Evolutionary conservation across 129 eudicot genomes (phyloP), one percentile per base, ranked within the genome.

Genomic region (Dittrichia graveolens): DNA sequence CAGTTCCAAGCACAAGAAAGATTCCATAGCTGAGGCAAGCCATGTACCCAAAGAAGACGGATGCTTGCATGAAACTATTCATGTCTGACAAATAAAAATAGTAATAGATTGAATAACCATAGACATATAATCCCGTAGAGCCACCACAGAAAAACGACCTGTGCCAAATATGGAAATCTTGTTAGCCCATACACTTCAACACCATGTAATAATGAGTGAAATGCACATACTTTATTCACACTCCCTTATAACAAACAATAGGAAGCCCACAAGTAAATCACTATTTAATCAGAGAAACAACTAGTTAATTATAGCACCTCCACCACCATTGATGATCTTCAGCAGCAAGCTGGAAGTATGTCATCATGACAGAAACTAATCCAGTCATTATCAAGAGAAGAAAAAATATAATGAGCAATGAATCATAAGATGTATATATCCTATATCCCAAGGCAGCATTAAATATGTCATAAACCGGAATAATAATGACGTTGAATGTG

Each of bases 271-370:
- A 24, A 24, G 31, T 24, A 24, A 24, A 24, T 24, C 31, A 24
- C 31, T 24, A 24, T 24, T 24, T 24, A 24, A 24, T 24, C 31
- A 24, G 31, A 24, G 31, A 24, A 24, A 24, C 31, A 24, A 24
- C 31, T 24, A 45, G 11, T 19, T 70, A 47, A 42, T 10, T 50
- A 50, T 60, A 74, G 8, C 45, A 85, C 83, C 87, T 87, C 88
- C 91, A 88, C 95, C 90, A 83, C 91, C 85, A 85, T 68, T 81
- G 75, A 88, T 88, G 86, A 73, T 88, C 90, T 80, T 85, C 91
- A 45, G 79, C 86, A 19, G 95, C 86, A 63, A 85, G 95, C 67
- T 88, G 95, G 72, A 85, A 83, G 72, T 85, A 88, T 45, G 91
- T 88, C 76, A 83, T 58, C 4, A 80, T 82, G 54, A 85, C 90